Percentiles rank a stretch among this genome's conserved stretches.
These are phyloP conservation scores for Cladophialophora bantiana DNA, from an alignment of 2,329 filamentous ascomycete species.

Conservation along the genomic window DNA sequence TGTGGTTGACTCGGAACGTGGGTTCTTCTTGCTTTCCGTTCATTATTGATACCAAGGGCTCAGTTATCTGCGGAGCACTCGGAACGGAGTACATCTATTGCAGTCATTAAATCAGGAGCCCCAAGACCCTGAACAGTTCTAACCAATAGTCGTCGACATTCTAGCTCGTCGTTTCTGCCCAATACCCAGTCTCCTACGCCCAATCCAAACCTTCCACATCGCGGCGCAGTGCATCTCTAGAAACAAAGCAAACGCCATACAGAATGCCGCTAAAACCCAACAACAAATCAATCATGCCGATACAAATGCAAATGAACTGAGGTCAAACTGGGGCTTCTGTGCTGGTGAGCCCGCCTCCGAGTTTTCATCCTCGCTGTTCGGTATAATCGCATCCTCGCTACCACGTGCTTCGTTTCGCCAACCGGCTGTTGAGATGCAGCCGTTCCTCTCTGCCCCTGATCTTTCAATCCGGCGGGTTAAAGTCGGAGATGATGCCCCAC, in stretches of 20 bases:
- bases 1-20: not conserved
- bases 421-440: not conserved
- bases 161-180: conserved; percentile 24
- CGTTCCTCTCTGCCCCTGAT: not conserved
- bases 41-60: not conserved
- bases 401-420: conserved; percentile 42
- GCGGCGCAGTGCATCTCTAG: conserved; percentile 2
- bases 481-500: not conserved
- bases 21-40: not conserved
- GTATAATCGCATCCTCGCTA: conserved; percentile 61
- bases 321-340: conserved; percentile 42
- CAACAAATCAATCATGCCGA: conserved; percentile 33
- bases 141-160: conserved; percentile 27
- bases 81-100: not conserved
- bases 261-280: conserved; percentile 22
- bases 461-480: not conserved
- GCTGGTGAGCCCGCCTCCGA: conserved; percentile 30
- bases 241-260: conserved; percentile 18
- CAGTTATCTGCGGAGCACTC: not conserved
- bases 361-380: conserved; percentile 55
- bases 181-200: conserved; percentile 14
- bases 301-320: conserved; percentile 49
- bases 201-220: conserved; percentile 31
- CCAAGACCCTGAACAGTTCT: not conserved
- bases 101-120: conserved; percentile 8